These are phyloP conservation scores for Austroboletus novae-zelandiae DNA, from an alignment of 1,284 basidiomycete genomes.

Conservation along the genomic window DNA sequence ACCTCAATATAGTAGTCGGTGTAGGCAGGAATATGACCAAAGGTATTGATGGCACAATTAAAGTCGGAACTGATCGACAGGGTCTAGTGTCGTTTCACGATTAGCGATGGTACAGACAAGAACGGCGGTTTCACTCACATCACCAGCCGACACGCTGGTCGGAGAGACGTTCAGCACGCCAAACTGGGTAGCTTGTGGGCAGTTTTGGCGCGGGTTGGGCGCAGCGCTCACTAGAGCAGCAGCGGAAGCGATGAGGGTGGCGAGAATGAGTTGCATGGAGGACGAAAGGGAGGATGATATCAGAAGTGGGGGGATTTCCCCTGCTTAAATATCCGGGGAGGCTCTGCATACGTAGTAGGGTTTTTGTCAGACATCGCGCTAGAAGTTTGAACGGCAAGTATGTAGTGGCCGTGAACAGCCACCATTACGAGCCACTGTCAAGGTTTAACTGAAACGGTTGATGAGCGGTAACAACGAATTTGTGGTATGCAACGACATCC, in stretches of 20 bases:
- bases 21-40: constrained; percentile 21
- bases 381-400: too few relatives aligned
- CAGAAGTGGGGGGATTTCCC: too few relatives aligned
- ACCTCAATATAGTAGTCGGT: constrained; percentile 34
- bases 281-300: not conserved
- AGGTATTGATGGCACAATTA: constrained; percentile 24
- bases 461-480: too few relatives aligned
- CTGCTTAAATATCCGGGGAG: too few relatives aligned
- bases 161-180: constrained; percentile 22
- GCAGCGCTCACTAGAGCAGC: constrained; percentile 15
- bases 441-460: too few relatives aligned
- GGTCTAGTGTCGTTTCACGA: constrained; percentile 8
- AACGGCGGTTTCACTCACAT: constrained; percentile 15
- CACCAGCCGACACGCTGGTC: constrained; percentile 23
- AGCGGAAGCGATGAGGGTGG: constrained; percentile 7
- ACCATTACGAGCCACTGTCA: too few relatives aligned
- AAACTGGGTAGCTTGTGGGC: constrained; percentile 25
- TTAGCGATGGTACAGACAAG: constrained; percentile 3
- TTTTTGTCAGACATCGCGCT: too few relatives aligned
- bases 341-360: too few relatives aligned
- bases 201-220: constrained; percentile 18
- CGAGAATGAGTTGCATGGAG: constrained; percentile 16
- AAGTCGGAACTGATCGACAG: constrained; percentile 28
- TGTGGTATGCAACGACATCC: constrained; percentile 8
- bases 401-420: too few relatives aligned